These are phyloP conservation scores for Talaromyces pinophilus DNA, from an alignment of 2,329 filamentous ascomycete genomes.

Conservation along the genomic window DNA sequence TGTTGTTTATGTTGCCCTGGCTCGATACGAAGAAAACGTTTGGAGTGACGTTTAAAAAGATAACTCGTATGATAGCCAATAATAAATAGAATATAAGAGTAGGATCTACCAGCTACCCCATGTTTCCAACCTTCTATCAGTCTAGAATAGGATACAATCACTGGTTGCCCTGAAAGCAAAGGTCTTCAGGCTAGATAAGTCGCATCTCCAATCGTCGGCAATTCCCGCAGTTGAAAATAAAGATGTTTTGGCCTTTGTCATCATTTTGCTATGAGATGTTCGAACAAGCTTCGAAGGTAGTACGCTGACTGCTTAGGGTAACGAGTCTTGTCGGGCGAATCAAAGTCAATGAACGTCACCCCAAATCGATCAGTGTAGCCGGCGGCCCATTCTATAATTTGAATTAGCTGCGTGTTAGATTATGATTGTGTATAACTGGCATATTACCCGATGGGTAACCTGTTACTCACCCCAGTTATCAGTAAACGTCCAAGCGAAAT, in stretches of 20 bases:
- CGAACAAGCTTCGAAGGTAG: constrained; percentile 68
- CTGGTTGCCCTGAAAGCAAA: background rate
- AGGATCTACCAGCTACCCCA: background rate
- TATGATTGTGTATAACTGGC: background rate
- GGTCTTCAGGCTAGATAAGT: background rate
- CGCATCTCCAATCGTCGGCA: no score
- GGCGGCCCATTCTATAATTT: constrained; percentile 80
- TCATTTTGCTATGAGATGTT: constrained; percentile 55
- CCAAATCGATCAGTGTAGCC: constrained; percentile 80
- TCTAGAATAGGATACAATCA: background rate
- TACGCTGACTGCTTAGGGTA: constrained; percentile 77
- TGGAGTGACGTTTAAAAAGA: background rate
- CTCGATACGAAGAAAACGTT: background rate
- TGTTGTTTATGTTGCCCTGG: background rate
- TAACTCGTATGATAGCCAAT: background rate
- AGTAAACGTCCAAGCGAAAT: constrained; percentile 79
- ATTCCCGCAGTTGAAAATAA: background rate
- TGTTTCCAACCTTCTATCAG: background rate
- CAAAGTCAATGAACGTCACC: constrained; percentile 74
- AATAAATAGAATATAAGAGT: background rate
- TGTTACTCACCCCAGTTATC: constrained; percentile 55
- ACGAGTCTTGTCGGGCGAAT: constrained; percentile 67
- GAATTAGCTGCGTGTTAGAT: constrained; percentile 28
- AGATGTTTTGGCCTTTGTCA: background rate
- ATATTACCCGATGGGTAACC: background rate